A percentile compares a stretch with the other conserved stretches of the same genome.
Conservation (phyloP, 148 eudicot species). For the Mesembryanthemum crystallinum region DNA sequence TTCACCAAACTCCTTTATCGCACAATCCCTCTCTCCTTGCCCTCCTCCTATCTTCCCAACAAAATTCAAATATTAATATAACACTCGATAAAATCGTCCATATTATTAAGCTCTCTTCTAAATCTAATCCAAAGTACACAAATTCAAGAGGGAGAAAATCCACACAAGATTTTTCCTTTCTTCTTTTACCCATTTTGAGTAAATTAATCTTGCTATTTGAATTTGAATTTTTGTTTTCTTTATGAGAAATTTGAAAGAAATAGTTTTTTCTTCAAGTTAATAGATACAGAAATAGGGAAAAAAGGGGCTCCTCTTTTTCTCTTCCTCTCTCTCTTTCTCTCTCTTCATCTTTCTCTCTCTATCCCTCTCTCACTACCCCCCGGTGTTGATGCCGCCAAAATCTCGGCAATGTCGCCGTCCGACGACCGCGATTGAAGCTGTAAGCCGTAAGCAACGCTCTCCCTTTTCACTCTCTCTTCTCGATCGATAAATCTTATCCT, state of each 20-base stretch:
- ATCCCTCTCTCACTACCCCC: not conserved
- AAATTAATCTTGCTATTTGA: too few species aligned
- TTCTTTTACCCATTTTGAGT: too few species aligned
- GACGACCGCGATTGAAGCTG: constrained; percentile 28
- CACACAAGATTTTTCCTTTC: too few species aligned
- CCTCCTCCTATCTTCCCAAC: too few species aligned
- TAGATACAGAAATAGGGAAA: not conserved
- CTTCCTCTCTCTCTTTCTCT: not conserved
- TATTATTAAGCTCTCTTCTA: too few species aligned
- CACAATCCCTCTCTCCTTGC: too few species aligned
- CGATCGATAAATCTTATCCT: not conserved
- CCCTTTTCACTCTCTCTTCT: not conserved
- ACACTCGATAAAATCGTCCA: too few species aligned
- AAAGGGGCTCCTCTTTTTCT: not conserved
- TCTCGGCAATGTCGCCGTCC: constrained; percentile 55
- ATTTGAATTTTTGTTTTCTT: not conserved
- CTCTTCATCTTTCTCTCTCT: constrained; percentile 7
- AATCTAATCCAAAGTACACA: too few species aligned
- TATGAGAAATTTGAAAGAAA: not conserved
- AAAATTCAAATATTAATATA: too few species aligned
- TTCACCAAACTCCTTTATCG: too few species aligned
- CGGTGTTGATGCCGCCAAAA: constrained; percentile 52
- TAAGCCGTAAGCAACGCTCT: constrained; percentile 32
- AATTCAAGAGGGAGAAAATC: too few species aligned
- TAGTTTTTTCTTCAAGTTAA: not conserved